These are phyloP conservation scores for Diaporthe sp. DNA, from an alignment of 2,329 filamentous ascomycete genomes.

Conservation along the genomic window DNA sequence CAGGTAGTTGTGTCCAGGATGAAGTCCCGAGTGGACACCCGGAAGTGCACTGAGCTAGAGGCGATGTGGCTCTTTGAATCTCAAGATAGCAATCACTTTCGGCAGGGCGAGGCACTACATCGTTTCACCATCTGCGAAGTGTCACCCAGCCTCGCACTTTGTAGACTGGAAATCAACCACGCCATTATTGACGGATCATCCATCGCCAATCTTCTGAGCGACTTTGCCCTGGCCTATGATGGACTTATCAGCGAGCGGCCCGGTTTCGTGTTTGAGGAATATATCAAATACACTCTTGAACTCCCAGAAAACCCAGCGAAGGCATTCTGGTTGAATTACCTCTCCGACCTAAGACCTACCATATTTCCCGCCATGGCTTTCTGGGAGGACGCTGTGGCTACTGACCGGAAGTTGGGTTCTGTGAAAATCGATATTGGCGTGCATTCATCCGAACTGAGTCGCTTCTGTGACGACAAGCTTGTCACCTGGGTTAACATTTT, in stretches of 20 bases:
- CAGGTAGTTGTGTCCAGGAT: background rate
- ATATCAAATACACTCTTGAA: background rate
- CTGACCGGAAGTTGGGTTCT: background rate
- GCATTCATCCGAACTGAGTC: background rate
- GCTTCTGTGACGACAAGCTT: background rate
- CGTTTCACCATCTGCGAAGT: background rate
- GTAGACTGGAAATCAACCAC: background rate
- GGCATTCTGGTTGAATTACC: background rate
- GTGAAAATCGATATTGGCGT: background rate
- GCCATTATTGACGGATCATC: background rate
- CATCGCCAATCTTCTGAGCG: background rate
- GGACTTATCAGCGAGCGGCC: background rate
- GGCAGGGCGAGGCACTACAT: background rate
- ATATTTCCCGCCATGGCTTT: background rate
- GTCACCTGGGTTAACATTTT: background rate
- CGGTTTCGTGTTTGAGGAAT: background rate
- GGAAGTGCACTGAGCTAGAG: background rate
- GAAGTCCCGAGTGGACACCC: background rate
- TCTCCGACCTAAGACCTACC: background rate
- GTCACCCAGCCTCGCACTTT: background rate
- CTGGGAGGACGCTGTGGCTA: background rate
- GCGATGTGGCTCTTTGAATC: background rate
- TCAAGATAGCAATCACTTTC: background rate
- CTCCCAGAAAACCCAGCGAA: background rate
- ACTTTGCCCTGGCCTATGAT: background rate